Evolutionary conservation across 345 rosid genomes (phyloP), one percentile per base, ranked within the genome.

Genomic region (Mangifera indica): DNA sequence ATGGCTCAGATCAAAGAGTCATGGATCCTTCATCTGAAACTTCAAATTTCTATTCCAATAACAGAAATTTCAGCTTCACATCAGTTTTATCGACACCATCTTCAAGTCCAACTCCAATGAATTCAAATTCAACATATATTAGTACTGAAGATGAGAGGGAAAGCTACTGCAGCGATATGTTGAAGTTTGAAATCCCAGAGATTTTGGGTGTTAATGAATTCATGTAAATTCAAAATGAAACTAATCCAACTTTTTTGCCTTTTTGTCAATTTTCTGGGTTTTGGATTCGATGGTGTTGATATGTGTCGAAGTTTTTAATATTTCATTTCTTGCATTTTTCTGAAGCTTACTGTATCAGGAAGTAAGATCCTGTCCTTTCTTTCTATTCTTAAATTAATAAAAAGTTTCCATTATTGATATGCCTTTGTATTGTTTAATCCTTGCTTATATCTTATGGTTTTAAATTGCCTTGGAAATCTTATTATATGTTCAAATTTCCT

Each of bases 101-200:
- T 0, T 85, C 93, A 8, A 86, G 97, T 67, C 87, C 97, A 18
- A 78, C 87, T 20, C 80, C 86, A 17, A 60, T 89, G 85, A 84
- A 83, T 71, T 89, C 97, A 13, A 81, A 80, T 55, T 84, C 97
- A 8, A 85, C 89, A 1, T 82, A 82, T 53, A 71, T 86, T 76
- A 75, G 85, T 74, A 83, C 84, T 44, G 94, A 90, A 73, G 98
- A 91, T 52, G 98, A 88, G 74, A 83, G 84, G 74, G 97, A 90
- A 63, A 94, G 94, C 78, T 83, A 84, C 58, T 85, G 91, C 78
- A 90, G 95, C 81, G 72, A 80, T 62, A 56, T 85, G 65, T 74
- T 85, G 67, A 84, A 82, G 83, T 87, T 89, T 69, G 91, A 87
- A 76, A 74, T 90, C 71, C 78, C 87, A 1, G 90, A 87, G 51